Percentiles rank a stretch among this genome's conserved stretches.
Evolutionary conservation across 1,139 yeast genomes (phyloP).

Genomic region (Arxiozyma slooffiae): DNA sequence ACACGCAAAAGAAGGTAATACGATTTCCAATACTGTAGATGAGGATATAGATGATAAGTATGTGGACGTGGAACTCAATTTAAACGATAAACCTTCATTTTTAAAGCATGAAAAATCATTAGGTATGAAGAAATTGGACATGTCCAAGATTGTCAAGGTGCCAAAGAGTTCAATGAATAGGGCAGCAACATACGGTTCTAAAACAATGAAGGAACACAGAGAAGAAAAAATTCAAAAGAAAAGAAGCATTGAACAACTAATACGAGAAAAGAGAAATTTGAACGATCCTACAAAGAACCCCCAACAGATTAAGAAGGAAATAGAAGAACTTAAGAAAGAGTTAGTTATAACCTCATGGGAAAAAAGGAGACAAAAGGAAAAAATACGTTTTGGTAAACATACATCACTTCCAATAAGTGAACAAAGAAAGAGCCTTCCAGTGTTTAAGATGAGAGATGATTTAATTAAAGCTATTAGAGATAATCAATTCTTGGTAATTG

Average conservation of each 20-base stretch:
- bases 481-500: constrained; percentile 74
- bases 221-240: constrained; percentile 47
- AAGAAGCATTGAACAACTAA: constrained; percentile 36
- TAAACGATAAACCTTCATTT: constrained; percentile 57
- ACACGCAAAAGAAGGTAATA: constrained; percentile 29
- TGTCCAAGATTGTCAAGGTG: constrained; percentile 50
- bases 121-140: constrained; percentile 40
- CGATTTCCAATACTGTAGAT: constrained; percentile 24
- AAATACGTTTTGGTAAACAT: constrained; percentile 45
- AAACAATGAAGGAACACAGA: constrained; percentile 53
- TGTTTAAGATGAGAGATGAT: constrained; percentile 51
- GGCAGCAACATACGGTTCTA: constrained; percentile 71
- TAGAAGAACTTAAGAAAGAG: constrained; percentile 21
- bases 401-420: constrained; percentile 44
- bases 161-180: constrained; percentile 75
- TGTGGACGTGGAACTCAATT: constrained; percentile 63
- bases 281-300: constrained; percentile 38
- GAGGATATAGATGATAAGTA: constrained; percentile 42
- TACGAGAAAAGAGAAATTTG: constrained; percentile 21
- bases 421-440: constrained; percentile 71
- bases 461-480: constrained; percentile 52
- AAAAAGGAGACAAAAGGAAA: constrained; percentile 34
- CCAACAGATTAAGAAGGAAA: constrained; percentile 9
- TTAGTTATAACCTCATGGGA: constrained; percentile 42
- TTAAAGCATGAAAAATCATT: constrained; percentile 40